Conservation (phyloP, 768 basidiomycete species). For the Lyophyllum decastes region DNA sequence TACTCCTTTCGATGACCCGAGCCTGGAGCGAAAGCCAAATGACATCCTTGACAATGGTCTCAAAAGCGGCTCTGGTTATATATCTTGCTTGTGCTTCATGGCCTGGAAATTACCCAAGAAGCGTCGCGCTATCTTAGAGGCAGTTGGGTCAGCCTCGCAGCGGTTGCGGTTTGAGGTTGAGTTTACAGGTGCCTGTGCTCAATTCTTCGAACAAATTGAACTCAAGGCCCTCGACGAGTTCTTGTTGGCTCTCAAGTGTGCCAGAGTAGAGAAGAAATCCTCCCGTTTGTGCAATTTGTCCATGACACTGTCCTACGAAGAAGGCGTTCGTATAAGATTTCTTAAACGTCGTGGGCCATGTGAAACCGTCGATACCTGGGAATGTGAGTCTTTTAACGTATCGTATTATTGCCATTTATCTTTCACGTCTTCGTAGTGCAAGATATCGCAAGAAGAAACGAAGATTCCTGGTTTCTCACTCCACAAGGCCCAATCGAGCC, state of each 20-base stretch:
- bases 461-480: constrained; percentile 32
- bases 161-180: constrained; percentile 38
- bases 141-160: constrained; percentile 21
- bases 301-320: constrained; percentile 40
- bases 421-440: constrained; percentile 9
- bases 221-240: constrained; percentile 45
- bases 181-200: constrained; percentile 31
- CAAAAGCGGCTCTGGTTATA: constrained; percentile 35
- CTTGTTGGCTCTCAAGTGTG: constrained; percentile 49
- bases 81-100: constrained; percentile 46
- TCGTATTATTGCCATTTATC: not conserved
- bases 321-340: constrained; percentile 45
- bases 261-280: constrained; percentile 28
- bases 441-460: constrained; percentile 5
- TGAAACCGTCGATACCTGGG: constrained; percentile 40
- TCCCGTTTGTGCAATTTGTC: constrained; percentile 35
- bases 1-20: constrained; percentile 21
- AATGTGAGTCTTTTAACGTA: constrained; percentile 27
- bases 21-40: constrained; percentile 26
- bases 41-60: constrained; percentile 32
- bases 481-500: constrained; percentile 20
- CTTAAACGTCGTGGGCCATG: constrained; percentile 26
- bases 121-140: constrained; percentile 32
- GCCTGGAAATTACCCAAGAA: constrained; percentile 36
- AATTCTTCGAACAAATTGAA: constrained; percentile 34